Evolutionary conservation across 768 basidiomycete genomes (phyloP).

Genomic region (Zangia roseola): DNA sequence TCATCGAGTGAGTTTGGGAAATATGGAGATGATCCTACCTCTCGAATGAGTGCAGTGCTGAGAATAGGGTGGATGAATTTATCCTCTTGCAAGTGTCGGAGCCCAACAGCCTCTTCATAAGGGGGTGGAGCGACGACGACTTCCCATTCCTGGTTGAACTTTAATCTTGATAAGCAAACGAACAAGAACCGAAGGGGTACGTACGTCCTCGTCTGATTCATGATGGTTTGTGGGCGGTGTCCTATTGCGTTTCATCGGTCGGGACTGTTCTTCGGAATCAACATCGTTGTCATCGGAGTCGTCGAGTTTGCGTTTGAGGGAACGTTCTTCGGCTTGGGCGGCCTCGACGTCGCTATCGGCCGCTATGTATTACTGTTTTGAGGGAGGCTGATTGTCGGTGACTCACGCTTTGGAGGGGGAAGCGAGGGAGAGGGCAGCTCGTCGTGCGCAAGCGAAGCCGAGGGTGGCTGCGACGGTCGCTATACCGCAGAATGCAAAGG

Average conservation of each 20-base stretch:
- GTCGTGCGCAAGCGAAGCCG: conserved; percentile 55
- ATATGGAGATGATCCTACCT: conserved; percentile 14
- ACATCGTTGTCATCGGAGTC: conserved; percentile 22
- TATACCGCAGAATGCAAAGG: conserved; percentile 54
- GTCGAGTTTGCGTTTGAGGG: conserved; percentile 34
- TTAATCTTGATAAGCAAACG: conserved; percentile 22
- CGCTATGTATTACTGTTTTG: conserved; percentile 27
- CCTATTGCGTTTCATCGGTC: conserved; percentile 37
- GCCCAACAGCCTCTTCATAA: conserved; percentile 20
- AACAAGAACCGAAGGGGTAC: conserved; percentile 6
- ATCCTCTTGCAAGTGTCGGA: conserved; percentile 14
- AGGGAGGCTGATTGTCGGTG: conserved; percentile 29
- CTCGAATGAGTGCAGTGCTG: conserved; percentile 3
- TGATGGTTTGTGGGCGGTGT: conserved; percentile 40
- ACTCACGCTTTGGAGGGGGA: conserved; percentile 31
- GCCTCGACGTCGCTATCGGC: conserved; percentile 33
- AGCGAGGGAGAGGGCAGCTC: conserved; percentile 23
- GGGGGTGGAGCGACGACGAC: conserved; percentile 31
- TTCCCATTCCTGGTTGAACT: conserved; percentile 31
- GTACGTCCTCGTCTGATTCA: conserved; percentile 27
- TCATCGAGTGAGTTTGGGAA: conserved; percentile 4
- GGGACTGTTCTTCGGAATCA: conserved; percentile 31
- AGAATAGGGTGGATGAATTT: neutral
- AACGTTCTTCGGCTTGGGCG: conserved; percentile 26
- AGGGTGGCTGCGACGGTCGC: conserved; percentile 61